phyloP scores from a whole-genome alignment of 352 stramenopile species.

The Phytopythium cucurbitacearum region DNA sequence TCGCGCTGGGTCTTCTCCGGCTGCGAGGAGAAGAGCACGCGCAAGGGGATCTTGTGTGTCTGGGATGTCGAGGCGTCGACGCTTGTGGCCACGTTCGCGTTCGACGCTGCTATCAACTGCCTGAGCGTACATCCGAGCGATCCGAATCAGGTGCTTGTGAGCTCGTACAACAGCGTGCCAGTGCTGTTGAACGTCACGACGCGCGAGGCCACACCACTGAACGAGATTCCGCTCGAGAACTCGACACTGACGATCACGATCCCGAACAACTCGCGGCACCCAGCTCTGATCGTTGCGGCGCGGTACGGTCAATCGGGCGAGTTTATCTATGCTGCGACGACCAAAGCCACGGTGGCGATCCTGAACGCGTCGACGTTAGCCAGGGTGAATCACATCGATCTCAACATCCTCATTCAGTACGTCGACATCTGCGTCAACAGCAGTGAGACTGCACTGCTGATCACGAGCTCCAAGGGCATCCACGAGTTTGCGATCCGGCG shows the following conservation, averaged over 20 bases:
- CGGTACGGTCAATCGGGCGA: conserved; percentile 43
- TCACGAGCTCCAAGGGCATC: conserved; percentile 75
- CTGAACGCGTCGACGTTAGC: conserved; percentile 44
- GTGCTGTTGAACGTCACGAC: conserved; percentile 48
- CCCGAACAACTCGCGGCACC: conserved; percentile 47
- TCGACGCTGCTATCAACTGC: conserved; percentile 49
- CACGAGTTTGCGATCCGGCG: conserved; percentile 44
- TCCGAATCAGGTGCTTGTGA: conserved; percentile 51
- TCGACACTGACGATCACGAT: conserved; percentile 39
- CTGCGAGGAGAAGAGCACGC: conserved; percentile 64
- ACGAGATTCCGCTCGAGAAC: conserved; percentile 43
- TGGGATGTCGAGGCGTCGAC: conserved; percentile 61
- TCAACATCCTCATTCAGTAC: conserved; percentile 59
- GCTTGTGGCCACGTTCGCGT: conserved; percentile 52
- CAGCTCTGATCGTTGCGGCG: conserved; percentile 46
- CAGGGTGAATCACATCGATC: conserved; percentile 39
- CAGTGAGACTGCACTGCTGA: conserved; percentile 39
- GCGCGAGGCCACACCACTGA: conserved; percentile 20
- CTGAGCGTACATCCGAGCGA: conserved; percentile 52
- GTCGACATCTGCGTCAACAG: conserved; percentile 59
- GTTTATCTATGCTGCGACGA: conserved; percentile 68
- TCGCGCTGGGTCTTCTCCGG: conserved; percentile 51
- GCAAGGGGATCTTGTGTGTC: conserved; percentile 50
- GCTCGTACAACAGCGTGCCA: conserved; percentile 49
- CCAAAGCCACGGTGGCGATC: conserved; percentile 59